Evolutionary conservation across 768 basidiomycete species (phyloP).

Genomic region (Mycena galericulata): DNA sequence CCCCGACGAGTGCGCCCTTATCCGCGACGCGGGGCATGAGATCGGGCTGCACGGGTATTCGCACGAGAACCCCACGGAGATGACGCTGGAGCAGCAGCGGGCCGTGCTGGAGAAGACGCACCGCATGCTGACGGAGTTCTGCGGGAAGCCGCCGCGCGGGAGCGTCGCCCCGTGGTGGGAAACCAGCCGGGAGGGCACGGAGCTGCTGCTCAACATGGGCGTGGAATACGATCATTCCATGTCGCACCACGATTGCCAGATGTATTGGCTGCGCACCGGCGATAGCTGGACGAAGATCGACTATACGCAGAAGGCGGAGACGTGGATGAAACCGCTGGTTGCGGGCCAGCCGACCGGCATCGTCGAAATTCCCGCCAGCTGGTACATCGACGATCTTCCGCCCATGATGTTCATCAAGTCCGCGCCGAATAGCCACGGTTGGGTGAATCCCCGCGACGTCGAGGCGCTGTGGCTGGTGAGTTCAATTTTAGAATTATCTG

Average conservation of each 20-base stretch:
- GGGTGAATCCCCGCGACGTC: slow-evolving; percentile 75
- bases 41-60: slow-evolving; percentile 52
- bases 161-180: slow-evolving; percentile 88
- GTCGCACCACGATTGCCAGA: slow-evolving; percentile 61
- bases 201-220: slow-evolving; percentile 75
- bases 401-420: slow-evolving; percentile 85
- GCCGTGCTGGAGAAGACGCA: slow-evolving; percentile 77
- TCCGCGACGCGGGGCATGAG: slow-evolving; percentile 81
- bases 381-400: slow-evolving; percentile 82
- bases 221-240: slow-evolving; percentile 72
- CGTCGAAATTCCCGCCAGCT: slow-evolving; percentile 75
- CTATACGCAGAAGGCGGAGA: slow-evolving; percentile 65
- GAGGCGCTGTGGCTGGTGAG: slow-evolving; percentile 78
- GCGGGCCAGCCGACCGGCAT: slow-evolving; percentile 73
- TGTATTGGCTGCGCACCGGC: slow-evolving; percentile 75
- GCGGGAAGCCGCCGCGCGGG: slow-evolving; percentile 66
- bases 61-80: slow-evolving; percentile 66
- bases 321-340: slow-evolving; percentile 82
- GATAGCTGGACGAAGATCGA: slow-evolving; percentile 83
- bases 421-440: slow-evolving; percentile 74
- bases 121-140: slow-evolving; percentile 74
- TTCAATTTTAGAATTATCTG: background rate
- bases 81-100: slow-evolving; percentile 75
- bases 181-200: slow-evolving; percentile 72
- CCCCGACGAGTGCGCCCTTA: slow-evolving; percentile 74